Conservation (phyloP, 768 basidiomycete genomes). For the Lentinus brumalis region DNA sequence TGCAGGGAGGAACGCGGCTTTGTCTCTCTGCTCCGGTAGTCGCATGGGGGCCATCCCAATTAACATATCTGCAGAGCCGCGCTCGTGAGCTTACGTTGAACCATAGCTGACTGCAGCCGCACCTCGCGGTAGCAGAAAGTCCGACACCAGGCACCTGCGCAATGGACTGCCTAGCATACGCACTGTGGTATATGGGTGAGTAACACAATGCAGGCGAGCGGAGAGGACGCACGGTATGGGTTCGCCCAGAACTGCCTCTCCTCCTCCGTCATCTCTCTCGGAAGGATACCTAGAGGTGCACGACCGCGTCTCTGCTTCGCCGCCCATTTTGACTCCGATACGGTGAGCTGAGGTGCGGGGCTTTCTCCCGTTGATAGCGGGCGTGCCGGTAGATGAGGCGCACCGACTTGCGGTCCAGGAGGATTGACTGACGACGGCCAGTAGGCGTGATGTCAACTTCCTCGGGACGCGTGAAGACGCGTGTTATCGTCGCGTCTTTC, state of each 20-base stretch:
- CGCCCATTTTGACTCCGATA: slow-evolving; percentile 29
- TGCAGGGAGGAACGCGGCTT: slow-evolving; percentile 47
- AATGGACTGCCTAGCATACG: slow-evolving; percentile 72
- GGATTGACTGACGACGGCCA: slow-evolving; percentile 55
- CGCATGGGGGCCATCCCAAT: slow-evolving; percentile 57
- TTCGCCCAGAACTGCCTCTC: slow-evolving; percentile 73
- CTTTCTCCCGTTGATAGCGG: slow-evolving; percentile 56
- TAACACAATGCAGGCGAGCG: neutral
- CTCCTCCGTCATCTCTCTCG: slow-evolving; percentile 60
- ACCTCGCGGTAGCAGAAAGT: slow-evolving; percentile 61
- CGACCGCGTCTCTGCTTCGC: neutral
- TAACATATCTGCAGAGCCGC: slow-evolving; percentile 57
- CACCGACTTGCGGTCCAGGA: slow-evolving; percentile 44
- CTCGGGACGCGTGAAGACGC: slow-evolving; percentile 31
- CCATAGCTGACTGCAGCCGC: slow-evolving; percentile 10
- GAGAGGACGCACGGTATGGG: slow-evolving; percentile 62
- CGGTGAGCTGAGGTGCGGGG: slow-evolving; percentile 48
- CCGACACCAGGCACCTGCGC: slow-evolving; percentile 54
- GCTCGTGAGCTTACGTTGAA: neutral
- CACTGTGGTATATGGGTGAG: slow-evolving; percentile 41
- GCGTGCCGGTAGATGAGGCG: slow-evolving; percentile 14
- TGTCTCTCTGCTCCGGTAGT: slow-evolving; percentile 33
- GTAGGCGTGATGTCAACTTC: slow-evolving; percentile 44
- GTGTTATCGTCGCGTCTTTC: slow-evolving; percentile 32
- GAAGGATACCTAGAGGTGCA: slow-evolving; percentile 22